These are phyloP conservation scores for Scolecobasidium constrictum DNA, from an alignment of 2,329 filamentous ascomycete species.

Conservation along the genomic window DNA sequence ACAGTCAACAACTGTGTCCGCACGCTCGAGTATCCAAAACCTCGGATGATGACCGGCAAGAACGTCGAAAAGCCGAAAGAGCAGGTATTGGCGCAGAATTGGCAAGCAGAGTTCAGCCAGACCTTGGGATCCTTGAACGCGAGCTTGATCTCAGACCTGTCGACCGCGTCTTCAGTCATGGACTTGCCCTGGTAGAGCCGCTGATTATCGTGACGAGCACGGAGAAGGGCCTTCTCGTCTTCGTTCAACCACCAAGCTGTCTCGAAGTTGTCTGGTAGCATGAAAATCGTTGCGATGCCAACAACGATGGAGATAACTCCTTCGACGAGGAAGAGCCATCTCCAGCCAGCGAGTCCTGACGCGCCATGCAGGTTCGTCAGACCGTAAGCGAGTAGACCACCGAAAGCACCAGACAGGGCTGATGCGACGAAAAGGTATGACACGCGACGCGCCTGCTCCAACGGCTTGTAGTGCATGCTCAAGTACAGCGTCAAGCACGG, in stretches of 20 bases:
- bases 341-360: constrained; percentile 14
- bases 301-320: constrained; percentile 11
- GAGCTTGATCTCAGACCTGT: constrained; percentile 19
- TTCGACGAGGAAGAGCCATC: constrained; percentile 13
- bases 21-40: constrained; percentile 17
- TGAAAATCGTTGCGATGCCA: constrained; percentile 12
- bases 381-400: constrained; percentile 7
- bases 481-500: constrained; percentile 19
- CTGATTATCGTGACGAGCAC: constrained; percentile 19
- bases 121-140: constrained; percentile 21
- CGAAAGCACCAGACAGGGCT: constrained; percentile 7
- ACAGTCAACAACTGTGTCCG: constrained; percentile 4
- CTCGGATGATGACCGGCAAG: constrained; percentile 25
- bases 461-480: constrained; percentile 9
- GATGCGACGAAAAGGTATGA: constrained; percentile 2
- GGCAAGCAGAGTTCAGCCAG: constrained; percentile 18
- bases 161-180: constrained; percentile 20
- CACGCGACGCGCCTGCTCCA: constrained; percentile 1
- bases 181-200: constrained; percentile 18
- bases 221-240: constrained; percentile 15
- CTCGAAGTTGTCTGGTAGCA: constrained; percentile 16
- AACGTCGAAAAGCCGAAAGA: constrained; percentile 24
- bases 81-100: constrained; percentile 23
- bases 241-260: constrained; percentile 18
- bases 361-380: constrained; percentile 22